These are phyloP conservation scores for Cicer chorassanicum DNA, from an alignment of 306 rosid species.

Conservation along the genomic window DNA sequence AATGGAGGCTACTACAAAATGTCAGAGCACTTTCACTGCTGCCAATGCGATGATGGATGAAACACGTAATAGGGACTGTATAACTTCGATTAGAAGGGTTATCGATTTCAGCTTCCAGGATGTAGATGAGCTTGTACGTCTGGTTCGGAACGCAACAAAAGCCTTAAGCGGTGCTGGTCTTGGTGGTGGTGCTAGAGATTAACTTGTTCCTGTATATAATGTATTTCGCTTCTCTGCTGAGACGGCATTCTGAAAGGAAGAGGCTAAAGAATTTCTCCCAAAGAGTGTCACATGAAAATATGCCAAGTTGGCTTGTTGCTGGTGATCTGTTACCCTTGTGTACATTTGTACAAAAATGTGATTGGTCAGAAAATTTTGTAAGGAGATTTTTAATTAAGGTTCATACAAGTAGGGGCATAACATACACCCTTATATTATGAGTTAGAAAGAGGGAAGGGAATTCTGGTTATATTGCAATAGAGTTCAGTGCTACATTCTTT, in stretches of 20 bases:
- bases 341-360: constrained; percentile 86
- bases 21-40: constrained; percentile 58
- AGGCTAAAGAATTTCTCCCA: constrained; percentile 45
- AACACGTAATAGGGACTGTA: constrained; percentile 57
- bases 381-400: constrained; percentile 47
- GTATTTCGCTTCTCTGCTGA: constrained; percentile 45
- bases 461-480: constrained; percentile 56
- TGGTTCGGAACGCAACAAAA: constrained; percentile 65
- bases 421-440: constrained; percentile 55
- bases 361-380: constrained; percentile 70
- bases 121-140: constrained; percentile 64
- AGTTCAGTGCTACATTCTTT: constrained; percentile 57
- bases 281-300: constrained; percentile 49
- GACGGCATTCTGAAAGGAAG: constrained; percentile 52
- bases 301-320: constrained; percentile 49
- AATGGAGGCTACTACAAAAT: constrained; percentile 76
- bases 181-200: constrained; percentile 66
- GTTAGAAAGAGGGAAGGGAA: constrained; percentile 58
- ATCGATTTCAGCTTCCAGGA: constrained; percentile 88
- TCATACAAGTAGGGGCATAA: constrained; percentile 58
- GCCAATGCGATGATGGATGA: constrained; percentile 55
- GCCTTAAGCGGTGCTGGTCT: constrained; percentile 65
- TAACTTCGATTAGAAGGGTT: constrained; percentile 65
- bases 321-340: constrained; percentile 54
- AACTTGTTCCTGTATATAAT: constrained; percentile 65